Evolutionary conservation across 1,284 basidiomycete species (phyloP).

Genomic region (Microbotryomycetes sp.): DNA sequence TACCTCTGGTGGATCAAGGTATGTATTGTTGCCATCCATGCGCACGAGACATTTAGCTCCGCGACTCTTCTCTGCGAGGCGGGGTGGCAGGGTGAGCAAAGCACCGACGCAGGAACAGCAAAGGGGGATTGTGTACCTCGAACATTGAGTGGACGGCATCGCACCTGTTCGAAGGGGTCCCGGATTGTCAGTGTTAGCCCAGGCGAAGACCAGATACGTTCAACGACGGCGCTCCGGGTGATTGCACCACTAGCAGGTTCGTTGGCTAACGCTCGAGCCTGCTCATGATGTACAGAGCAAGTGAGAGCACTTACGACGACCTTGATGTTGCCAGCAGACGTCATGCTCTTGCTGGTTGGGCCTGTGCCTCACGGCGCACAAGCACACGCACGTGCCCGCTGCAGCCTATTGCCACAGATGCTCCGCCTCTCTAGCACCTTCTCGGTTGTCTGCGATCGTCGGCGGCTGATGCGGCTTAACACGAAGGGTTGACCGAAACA

Average conservation of each 20-base stretch:
- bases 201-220: background rate
- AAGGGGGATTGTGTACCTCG: constrained; percentile 57
- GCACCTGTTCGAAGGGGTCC: constrained; percentile 11
- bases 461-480: no score
- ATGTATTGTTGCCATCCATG: constrained; percentile 86
- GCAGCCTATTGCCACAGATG: no score
- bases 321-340: constrained; percentile 67
- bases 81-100: background rate
- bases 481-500: no score
- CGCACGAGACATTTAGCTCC: constrained; percentile 86
- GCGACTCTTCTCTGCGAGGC: constrained; percentile 66
- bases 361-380: no score
- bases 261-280: no score
- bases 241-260: background rate
- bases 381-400: no score
- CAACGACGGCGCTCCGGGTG: background rate
- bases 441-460: no score
- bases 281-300: background rate
- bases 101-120: background rate
- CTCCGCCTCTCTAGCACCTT: no score
- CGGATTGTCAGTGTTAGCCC: constrained; percentile 31
- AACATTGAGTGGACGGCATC: constrained; percentile 89
- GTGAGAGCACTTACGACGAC: constrained; percentile 62
- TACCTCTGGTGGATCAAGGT: constrained; percentile 67
- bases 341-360: no score